Evolutionary conservation across 2,329 filamentous ascomycete species (phyloP), one percentile per base, ranked within the genome.

Genomic region (Ascochyta koolunga): DNA sequence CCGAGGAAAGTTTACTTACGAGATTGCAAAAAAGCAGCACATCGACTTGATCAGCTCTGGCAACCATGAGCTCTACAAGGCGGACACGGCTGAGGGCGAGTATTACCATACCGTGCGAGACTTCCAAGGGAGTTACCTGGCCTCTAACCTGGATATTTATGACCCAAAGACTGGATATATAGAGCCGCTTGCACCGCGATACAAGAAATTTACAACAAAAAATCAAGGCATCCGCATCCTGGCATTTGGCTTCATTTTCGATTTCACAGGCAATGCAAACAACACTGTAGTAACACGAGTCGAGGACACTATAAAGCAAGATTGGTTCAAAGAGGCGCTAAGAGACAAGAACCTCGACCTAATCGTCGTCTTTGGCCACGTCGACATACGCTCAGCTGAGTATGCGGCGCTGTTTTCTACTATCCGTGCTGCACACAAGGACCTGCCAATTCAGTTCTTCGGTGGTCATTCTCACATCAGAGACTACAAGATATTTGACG

Each of bases 21-120:
- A 93, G 60, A 95, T 98, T 50, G 86, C 95, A 70, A 87, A 86
- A 57, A 81, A 96, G 69, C 91, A 96, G 70, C 77, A 86, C 37
- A 86, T 97, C 62, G 93, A 98, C 70, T 78, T 96, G 22, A 82
- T 98, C 41, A 93, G 87, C 64, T 89, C 88, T 1, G 95, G 95
- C 43, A 99, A 99, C 68, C 95, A 99, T 77, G 95, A 99, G 78
- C 83, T 99, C 11, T 99, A 99, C 79, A 86, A 91, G 65, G 79
- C 83, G 50, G 87, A 88, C 58, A 90, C 92, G 0, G 89, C 91
- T 18, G 84, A 89, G 46, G 83, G 87, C 56, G 95, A 98, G 72
- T 90, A 89, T 70, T 80, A 86, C 50, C 84, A 85, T 48, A 96
- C 91, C 0, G 89, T 96, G 1, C 91, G 91, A 2, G 89, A 91